Evolutionary conservation across 169 alveolate genomes (phyloP).

Genomic region (Plasmodium inui): DNA sequence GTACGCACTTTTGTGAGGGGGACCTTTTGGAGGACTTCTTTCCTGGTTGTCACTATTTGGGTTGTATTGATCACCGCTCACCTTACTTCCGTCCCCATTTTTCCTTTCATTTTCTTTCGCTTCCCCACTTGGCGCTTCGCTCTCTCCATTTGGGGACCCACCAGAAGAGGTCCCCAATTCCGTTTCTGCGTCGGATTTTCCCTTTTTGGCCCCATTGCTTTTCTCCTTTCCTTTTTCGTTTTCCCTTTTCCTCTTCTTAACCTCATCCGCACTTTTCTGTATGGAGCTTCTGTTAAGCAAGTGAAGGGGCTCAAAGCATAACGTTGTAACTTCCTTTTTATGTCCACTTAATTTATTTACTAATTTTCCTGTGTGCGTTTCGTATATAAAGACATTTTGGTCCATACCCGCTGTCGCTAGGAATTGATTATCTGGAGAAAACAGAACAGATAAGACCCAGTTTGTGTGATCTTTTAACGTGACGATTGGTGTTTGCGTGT

Average conservation of each 20-base stretch:
- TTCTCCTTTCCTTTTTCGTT: not conserved
- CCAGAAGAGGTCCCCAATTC: not conserved
- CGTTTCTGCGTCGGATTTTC: not conserved
- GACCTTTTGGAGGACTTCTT: not conserved
- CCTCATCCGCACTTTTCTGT: not conserved
- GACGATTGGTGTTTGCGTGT: constrained; percentile 93
- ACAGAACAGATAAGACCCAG: constrained; percentile 94
- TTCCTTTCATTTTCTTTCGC: not conserved
- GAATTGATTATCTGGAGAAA: constrained; percentile 94
- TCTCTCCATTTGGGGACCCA: not conserved
- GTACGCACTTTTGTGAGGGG: not conserved
- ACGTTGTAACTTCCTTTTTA: constrained; percentile 85
- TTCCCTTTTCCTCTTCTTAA: constrained; percentile 10
- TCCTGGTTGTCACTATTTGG: not conserved
- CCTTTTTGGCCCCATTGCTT: not conserved
- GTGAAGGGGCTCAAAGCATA: constrained; percentile 93
- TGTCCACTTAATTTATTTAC: constrained; percentile 74
- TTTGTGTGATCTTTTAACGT: constrained; percentile 92
- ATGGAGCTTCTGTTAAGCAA: constrained; percentile 62
- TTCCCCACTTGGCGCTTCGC: not conserved
- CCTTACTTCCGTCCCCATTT: not conserved
- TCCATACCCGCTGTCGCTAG: constrained; percentile 96
- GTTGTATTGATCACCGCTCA: not conserved
- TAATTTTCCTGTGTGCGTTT: constrained; percentile 80
- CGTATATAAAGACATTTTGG: constrained; percentile 89